Evolutionary conservation across 2,329 filamentous ascomycete species (phyloP), one percentile per base, ranked within the genome.

Genomic region (Cyphellophora attinorum): DNA sequence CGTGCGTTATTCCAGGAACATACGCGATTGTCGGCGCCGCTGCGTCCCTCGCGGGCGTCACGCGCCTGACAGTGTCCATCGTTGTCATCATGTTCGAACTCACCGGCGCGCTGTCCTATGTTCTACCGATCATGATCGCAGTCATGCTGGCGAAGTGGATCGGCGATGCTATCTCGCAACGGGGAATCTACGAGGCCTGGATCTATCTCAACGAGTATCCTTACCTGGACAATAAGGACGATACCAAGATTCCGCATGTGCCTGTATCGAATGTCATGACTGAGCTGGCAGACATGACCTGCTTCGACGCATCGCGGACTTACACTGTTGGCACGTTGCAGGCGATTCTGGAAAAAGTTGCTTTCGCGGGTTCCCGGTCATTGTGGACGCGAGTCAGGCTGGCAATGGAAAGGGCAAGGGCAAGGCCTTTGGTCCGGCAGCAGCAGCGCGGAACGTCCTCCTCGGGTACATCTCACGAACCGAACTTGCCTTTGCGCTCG

Each of bases 71-170:
- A 0, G 86, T 95, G 8, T 95, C 88, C 10, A 95, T 98, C 47
- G 89, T 98, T 4, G 91, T 96, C 51, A 98, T 98, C 62, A 95
- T 95, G 82, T 98, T 98, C 53, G 91, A 98, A 64, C 78, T 98
- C 37, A 98, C 91, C 0, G 91, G 91, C 34, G 91, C 91, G 2
- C 71, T 98, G 17, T 93, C 86, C 1, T 96, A 96, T 54, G 89
- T 98, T 31, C 75, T 98, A 5, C 91, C 91, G 35, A 98, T 96
- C 58, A 98, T 98, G 91, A 84, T 98, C 45, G 86, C 88, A 28
- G 91, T 98, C 53, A 93, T 98, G 88, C 72, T 96, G 29, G 84
- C 84, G 43, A 98, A 98, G 64, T 98, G 91, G 91, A 85, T 94
- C 16, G 91, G 88, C 51, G 91, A 98, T 58, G 89, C 86, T 32